Percentiles rank a stretch among this genome's conserved stretches.
These are phyloP conservation scores for Antrodiella citrinella DNA, from an alignment of 768 basidiomycete genomes.

Conservation along the genomic window DNA sequence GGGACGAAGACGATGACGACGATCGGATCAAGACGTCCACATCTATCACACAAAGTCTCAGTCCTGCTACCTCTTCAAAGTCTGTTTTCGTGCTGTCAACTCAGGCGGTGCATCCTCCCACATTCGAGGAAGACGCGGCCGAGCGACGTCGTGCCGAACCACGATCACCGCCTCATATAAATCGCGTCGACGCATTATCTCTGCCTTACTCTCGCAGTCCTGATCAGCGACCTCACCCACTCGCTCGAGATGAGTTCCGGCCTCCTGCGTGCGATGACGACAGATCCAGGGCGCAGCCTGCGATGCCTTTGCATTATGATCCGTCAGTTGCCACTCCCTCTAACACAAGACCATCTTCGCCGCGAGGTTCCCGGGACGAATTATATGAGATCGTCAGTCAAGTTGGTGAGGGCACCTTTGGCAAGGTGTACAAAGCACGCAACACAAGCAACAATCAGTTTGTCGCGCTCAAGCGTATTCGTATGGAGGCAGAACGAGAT, in stretches of 20 bases:
- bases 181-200: too few species aligned
- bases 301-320: background rate
- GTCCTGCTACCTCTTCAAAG: background rate
- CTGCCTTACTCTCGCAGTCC: background rate
- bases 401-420: slow-evolving; percentile 98
- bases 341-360: slow-evolving; percentile 12
- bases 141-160: background rate
- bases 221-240: background rate
- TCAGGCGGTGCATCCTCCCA: background rate
- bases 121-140: background rate
- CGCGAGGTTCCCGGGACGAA: slow-evolving; percentile 30
- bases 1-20: slow-evolving; percentile 56
- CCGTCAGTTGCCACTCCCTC: background rate
- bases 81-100: background rate
- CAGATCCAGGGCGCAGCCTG: background rate
- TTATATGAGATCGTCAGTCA: slow-evolving; percentile 85
- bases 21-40: background rate
- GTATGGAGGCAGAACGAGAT: slow-evolving; percentile 96
- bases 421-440: slow-evolving; percentile 94
- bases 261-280: background rate
- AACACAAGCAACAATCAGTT: slow-evolving; percentile 68
- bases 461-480: slow-evolving; percentile 92
- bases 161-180: background rate
- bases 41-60: background rate
- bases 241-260: background rate